Evolutionary conservation across 257 asterid genomes (phyloP).

Genomic region (Solanum gracilifrons): DNA sequence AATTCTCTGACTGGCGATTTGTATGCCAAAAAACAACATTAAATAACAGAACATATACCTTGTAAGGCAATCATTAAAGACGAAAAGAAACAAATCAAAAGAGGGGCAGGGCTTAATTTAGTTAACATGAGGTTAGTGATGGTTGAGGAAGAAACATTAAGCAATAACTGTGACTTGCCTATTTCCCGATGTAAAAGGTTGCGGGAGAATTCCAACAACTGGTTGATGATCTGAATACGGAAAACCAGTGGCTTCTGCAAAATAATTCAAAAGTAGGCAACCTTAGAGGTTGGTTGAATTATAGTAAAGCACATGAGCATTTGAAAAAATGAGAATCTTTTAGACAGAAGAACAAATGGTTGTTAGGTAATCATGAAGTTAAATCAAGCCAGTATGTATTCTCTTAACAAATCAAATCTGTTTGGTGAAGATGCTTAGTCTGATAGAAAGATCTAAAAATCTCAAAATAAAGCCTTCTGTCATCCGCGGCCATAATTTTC

Average conservation of each 20-base stretch:
- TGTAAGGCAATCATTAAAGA: neutral
- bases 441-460: neutral
- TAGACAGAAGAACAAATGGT: neutral
- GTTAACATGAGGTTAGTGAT: neutral
- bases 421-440: neutral
- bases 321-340: neutral
- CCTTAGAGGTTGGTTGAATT: neutral
- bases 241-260: constrained; percentile 52
- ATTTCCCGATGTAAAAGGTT: constrained; percentile 71
- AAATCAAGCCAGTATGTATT: neutral
- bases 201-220: constrained; percentile 76
- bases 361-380: neutral
- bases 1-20: neutral
- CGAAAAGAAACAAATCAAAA: neutral
- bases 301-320: neutral
- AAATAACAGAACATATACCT: neutral
- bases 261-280: neutral
- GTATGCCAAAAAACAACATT: neutral
- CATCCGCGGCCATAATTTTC: neutral
- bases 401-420: neutral
- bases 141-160: constrained; percentile 2
- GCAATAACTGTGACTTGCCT: constrained; percentile 50
- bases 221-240: constrained; percentile 43
- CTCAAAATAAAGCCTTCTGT: neutral
- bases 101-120: neutral